Evolutionary conservation across 2,329 filamentous ascomycete genomes (phyloP).

Genomic region (Botryotinia calthae): DNA sequence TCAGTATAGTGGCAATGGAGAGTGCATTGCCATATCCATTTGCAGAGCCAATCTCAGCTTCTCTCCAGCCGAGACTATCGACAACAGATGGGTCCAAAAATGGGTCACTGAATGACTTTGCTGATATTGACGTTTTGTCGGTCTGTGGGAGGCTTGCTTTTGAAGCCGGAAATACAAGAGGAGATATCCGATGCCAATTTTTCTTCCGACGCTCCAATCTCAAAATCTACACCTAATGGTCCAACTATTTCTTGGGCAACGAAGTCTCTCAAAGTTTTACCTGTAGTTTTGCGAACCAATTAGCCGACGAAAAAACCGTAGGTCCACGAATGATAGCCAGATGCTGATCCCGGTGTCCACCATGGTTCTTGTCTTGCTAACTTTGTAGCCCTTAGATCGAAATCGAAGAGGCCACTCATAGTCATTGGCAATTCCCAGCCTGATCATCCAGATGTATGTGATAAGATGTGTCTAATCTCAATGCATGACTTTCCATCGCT

Average conservation of each 20-base stretch:
- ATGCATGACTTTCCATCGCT: not conserved
- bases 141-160: not conserved
- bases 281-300: slow-evolving; percentile 43
- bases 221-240: slow-evolving; percentile 18
- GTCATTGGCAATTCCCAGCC: not conserved
- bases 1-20: slow-evolving; percentile 37
- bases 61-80: slow-evolving; percentile 34
- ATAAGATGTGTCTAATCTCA: not conserved
- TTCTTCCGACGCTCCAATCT: slow-evolving; percentile 17
- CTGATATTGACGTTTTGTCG: not conserved
- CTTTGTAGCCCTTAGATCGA: not conserved
- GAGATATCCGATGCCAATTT: slow-evolving; percentile 18
- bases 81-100: not conserved
- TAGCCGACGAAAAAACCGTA: slow-evolving; percentile 47
- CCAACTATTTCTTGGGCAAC: slow-evolving; percentile 30
- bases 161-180: slow-evolving; percentile 1
- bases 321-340: slow-evolving; percentile 44
- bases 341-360: slow-evolving; percentile 46
- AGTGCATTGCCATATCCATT: slow-evolving; percentile 49
- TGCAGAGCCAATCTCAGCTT: slow-evolving; percentile 43
- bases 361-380: slow-evolving; percentile 44
- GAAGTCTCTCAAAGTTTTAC: slow-evolving; percentile 46
- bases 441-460: not conserved
- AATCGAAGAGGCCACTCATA: not conserved
- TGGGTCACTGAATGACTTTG: slow-evolving; percentile 13